phyloP scores from a whole-genome alignment of 225 moss, liverwort and hornwort species.

The Physcomitrellopsis africana region DNA sequence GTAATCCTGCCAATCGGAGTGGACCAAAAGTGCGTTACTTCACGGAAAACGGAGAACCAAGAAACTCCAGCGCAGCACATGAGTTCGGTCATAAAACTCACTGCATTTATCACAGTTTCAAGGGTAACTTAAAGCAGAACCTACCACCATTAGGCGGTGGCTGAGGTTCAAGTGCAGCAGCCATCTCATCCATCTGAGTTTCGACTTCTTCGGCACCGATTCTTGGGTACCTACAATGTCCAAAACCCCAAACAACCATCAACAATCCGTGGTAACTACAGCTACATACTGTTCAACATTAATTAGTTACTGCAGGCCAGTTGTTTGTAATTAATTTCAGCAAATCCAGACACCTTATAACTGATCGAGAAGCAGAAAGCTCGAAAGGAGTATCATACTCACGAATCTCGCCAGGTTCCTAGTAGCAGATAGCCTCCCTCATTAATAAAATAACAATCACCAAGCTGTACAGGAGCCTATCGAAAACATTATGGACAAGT shows the following conservation, averaged over 20 bases:
- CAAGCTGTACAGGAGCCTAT: background rate
- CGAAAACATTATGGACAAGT: background rate
- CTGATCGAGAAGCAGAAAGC: background rate
- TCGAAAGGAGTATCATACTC: conserved; percentile 10
- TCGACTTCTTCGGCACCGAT: conserved; percentile 61
- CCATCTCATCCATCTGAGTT: conserved; percentile 57
- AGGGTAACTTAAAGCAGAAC: conserved; percentile 5
- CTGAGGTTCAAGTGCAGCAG: conserved; percentile 48
- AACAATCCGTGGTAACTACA: background rate
- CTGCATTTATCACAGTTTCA: background rate
- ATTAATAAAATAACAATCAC: background rate
- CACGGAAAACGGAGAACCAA: background rate
- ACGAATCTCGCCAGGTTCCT: background rate
- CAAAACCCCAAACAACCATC: background rate
- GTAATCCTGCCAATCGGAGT: conserved; percentile 51
- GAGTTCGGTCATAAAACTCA: background rate
- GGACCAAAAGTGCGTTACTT: conserved; percentile 5
- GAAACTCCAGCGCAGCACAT: background rate
- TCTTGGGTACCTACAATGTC: conserved; percentile 53
- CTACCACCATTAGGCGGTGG: conserved; percentile 51
- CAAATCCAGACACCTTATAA: background rate
- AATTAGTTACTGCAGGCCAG: background rate
- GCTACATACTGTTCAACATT: background rate
- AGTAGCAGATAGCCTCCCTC: background rate
- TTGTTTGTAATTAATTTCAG: background rate